Evolutionary conservation across 345 rosid species (phyloP).

Genomic region (Hirschfeldia incana): DNA sequence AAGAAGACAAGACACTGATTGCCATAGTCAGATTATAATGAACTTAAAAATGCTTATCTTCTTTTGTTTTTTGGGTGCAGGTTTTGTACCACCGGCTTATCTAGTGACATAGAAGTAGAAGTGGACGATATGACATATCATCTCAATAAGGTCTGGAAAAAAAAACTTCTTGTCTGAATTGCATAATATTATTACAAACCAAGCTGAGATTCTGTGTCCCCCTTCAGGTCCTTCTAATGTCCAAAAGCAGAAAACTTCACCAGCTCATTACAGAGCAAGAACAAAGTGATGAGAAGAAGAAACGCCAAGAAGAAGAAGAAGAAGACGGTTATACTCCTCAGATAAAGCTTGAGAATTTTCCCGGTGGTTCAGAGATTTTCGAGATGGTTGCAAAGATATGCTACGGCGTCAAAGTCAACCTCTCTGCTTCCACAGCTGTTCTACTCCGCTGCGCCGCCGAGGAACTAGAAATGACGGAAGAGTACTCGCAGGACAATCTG

Average conservation of each 20-base stretch:
- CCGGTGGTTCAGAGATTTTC: conserved; percentile 78
- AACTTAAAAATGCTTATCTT: neutral
- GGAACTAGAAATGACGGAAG: conserved; percentile 81
- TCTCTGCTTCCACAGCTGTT: conserved; percentile 57
- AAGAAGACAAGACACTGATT: conserved; percentile 8
- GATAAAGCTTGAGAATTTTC: conserved; percentile 60
- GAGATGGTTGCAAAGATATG: conserved; percentile 78
- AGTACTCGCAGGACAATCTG: conserved; percentile 65
- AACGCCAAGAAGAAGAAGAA: neutral
- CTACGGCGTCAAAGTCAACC: conserved; percentile 73
- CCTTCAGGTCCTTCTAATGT: conserved; percentile 76
- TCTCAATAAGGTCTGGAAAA: conserved; percentile 70
- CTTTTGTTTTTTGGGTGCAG: conserved; percentile 32
- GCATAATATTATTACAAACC: neutral
- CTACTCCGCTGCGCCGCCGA: conserved; percentile 86
- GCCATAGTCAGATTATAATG: neutral
- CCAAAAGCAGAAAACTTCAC: conserved; percentile 70
- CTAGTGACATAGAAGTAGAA: conserved; percentile 75
- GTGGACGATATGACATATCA: conserved; percentile 73
- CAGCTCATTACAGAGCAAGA: conserved; percentile 67
- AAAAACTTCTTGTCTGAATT: neutral
- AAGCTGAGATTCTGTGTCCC: neutral
- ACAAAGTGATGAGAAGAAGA: conserved; percentile 3
- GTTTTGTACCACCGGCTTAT: conserved; percentile 77
- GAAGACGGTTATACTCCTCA: conserved; percentile 30